A percentile compares a stretch with the other conserved stretches of the same genome.
Evolutionary conservation across 768 basidiomycete species (phyloP).

Genomic region (Mycena belliarum): DNA sequence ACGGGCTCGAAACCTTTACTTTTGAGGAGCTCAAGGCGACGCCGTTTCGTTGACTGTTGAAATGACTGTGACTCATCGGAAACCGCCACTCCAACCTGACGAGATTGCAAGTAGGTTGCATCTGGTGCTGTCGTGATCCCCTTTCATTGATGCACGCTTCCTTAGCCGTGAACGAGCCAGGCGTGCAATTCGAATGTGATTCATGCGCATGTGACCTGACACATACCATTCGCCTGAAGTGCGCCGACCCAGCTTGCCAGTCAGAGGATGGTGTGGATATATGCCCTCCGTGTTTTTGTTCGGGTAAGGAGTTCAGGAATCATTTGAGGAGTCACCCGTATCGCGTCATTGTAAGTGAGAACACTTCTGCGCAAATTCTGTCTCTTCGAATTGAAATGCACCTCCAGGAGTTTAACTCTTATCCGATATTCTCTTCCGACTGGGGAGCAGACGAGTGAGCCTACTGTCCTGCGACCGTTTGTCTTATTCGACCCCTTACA

Average conservation of each 20-base stretch:
- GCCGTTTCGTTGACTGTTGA: background rate
- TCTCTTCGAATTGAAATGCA: background rate
- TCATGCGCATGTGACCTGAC: slow-evolving; percentile 86
- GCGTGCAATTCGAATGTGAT: slow-evolving; percentile 83
- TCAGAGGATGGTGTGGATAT: slow-evolving; percentile 82
- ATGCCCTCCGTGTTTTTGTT: slow-evolving; percentile 90
- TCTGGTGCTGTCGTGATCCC: slow-evolving; percentile 1
- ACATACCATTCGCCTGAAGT: slow-evolving; percentile 95
- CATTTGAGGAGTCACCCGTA: slow-evolving; percentile 90
- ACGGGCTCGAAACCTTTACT: too few relatives aligned
- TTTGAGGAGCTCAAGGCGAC: too few relatives aligned
- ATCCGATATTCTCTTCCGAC: slow-evolving; percentile 91
- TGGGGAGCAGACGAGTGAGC: slow-evolving; percentile 98
- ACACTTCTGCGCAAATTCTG: background rate
- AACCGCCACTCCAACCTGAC: slow-evolving; percentile 62
- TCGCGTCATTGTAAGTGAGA: slow-evolving; percentile 75
- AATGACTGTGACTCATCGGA: slow-evolving; percentile 71
- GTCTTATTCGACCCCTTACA: slow-evolving; percentile 30
- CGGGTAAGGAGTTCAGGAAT: slow-evolving; percentile 83
- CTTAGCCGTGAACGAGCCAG: slow-evolving; percentile 77
- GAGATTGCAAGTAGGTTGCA: slow-evolving; percentile 59
- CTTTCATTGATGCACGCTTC: background rate
- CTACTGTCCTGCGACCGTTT: background rate
- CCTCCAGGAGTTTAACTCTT: slow-evolving; percentile 87
- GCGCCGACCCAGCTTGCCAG: slow-evolving; percentile 76